Conservation (phyloP, 176 grass and related monocot species). For the Ampelocalamus luodianensis region DNA sequence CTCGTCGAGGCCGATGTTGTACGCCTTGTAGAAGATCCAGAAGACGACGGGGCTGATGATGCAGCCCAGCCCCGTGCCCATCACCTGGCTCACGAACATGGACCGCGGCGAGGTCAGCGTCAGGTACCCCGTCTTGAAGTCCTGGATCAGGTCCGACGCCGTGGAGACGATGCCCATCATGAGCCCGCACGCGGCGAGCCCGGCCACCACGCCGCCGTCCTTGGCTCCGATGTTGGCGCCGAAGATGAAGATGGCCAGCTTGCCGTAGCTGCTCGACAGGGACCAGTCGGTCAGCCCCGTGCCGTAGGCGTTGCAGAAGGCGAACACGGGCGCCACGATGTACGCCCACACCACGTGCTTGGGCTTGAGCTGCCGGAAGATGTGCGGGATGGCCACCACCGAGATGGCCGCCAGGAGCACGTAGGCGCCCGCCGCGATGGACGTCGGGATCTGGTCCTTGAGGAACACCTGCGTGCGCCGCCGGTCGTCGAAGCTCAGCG, state of each 20-base stretch:
- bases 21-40: conserved; percentile 76
- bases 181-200: conserved; percentile 57
- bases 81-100: conserved; percentile 68
- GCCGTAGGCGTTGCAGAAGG: conserved; percentile 98
- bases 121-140: conserved; percentile 73
- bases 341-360: conserved; percentile 68
- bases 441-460: conserved; percentile 68
- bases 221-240: conserved; percentile 58
- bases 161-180: conserved; percentile 80
- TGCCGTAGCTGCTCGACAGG: conserved; percentile 78
- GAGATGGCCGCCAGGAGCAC: conserved; percentile 50
- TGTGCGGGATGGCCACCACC: conserved; percentile 54
- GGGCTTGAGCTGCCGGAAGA: conserved; percentile 61
- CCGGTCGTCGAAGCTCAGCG: conserved; percentile 55
- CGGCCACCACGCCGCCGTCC: conserved; percentile 56
- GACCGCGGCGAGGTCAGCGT: conserved; percentile 59
- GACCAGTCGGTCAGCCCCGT: conserved; percentile 88
- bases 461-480: conserved; percentile 53
- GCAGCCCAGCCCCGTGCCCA: conserved; percentile 58
- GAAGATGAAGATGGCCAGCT: conserved; percentile 90
- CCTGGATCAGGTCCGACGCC: conserved; percentile 69
- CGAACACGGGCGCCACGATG: conserved; percentile 54
- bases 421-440: conserved; percentile 38
- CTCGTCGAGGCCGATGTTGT: conserved; percentile 25
- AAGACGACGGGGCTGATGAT: conserved; percentile 62